Base-by-base conservation (phyloP, 306 rosid species). In the Gillenia trifoliata region DNA sequence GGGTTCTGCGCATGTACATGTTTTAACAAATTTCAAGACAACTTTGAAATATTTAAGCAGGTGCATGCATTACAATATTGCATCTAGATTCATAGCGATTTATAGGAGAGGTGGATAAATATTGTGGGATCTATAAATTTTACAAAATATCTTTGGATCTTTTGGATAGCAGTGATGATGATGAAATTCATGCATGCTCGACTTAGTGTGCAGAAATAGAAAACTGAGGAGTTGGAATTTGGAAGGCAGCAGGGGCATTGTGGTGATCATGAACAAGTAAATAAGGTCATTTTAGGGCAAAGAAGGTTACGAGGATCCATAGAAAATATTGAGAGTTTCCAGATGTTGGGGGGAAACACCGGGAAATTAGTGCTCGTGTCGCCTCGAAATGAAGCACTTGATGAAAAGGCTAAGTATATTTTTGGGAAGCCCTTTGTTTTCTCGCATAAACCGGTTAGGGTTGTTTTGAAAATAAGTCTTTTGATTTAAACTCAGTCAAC, bases 281-380 rank as follows among this genome's bases (percentile, higher is more conserved):
- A 50, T 26, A 68, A 73, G 91, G 92, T 85, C 52, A 75, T 54
- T 78, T 72, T 43, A 28, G 86, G 88, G 70, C 8, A 74, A 81
- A 64, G 45, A 15, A 40, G 81, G 20, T 83, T 90, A 78, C 92
- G 91, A 86, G 84, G 81, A 87, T 82, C 90, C 83, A 87, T 80
- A 78, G 84, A 77, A 73, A 34, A 10, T 50, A n/a, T 77, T 85
- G 88, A 70, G 84, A 73, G 78, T 78, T 92, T 87, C 93, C 78
- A 87, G 74, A 83, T 71, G 83, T 76, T 88, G 89, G 96, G 95
- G 88, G 96, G 86, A 87, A 94, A 86, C 90, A 88, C 96, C 88
- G 95, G 98, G 90, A 89, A 88, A n/a, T n/a, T n/a, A 94, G 93
- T 92, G 93, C 88, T 89, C 92, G 90, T 94, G 97, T 92, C 96